Percentiles rank a stretch among this genome's conserved stretches.
phyloP scores from a whole-genome alignment of 805 yeast species.

The Clavispora santaluciae region DNA sequence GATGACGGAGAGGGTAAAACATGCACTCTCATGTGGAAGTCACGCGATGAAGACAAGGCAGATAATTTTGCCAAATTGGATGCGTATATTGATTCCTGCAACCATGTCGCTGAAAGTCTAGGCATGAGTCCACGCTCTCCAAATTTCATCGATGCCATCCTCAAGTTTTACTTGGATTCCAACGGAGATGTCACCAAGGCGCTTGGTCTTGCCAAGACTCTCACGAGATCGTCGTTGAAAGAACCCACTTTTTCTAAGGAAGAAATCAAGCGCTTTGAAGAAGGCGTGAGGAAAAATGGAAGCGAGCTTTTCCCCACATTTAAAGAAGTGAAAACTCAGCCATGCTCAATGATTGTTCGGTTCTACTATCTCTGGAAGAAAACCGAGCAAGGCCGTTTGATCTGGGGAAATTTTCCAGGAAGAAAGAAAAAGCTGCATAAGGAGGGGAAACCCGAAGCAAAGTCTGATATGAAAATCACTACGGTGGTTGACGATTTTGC shows the following conservation, averaged over 20 bases:
- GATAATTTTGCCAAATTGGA: slow-evolving; percentile 39
- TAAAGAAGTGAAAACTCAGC: slow-evolving; percentile 67
- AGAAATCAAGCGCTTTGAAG: slow-evolving; percentile 68
- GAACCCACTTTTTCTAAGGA: slow-evolving; percentile 73
- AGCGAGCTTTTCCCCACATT: slow-evolving; percentile 73
- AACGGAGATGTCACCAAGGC: slow-evolving; percentile 52
- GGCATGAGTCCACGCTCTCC: slow-evolving; percentile 61
- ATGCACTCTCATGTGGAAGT: slow-evolving; percentile 62
- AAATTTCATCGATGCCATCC: slow-evolving; percentile 74
- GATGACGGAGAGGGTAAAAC: slow-evolving; percentile 52
- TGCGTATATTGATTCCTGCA: slow-evolving; percentile 50
- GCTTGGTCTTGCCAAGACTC: slow-evolving; percentile 33
- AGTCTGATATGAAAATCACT: slow-evolving; percentile 10
- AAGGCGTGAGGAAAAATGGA: slow-evolving; percentile 67
- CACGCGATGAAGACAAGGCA: slow-evolving; percentile 26
- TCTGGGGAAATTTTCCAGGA: slow-evolving; percentile 82
- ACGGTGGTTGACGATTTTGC: slow-evolving; percentile 44
- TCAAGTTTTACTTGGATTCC: slow-evolving; percentile 48
- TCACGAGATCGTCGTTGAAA: slow-evolving; percentile 55
- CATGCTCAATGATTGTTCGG: slow-evolving; percentile 75
- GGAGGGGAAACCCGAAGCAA: slow-evolving; percentile 16
- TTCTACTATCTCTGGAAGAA: slow-evolving; percentile 92
- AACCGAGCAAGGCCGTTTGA: slow-evolving; percentile 63
- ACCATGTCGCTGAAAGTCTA: slow-evolving; percentile 51
- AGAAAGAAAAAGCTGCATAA: slow-evolving; percentile 56